These are phyloP conservation scores for Pythium brassicae DNA, from an alignment of 352 stramenopile species.

Conservation along the genomic window DNA sequence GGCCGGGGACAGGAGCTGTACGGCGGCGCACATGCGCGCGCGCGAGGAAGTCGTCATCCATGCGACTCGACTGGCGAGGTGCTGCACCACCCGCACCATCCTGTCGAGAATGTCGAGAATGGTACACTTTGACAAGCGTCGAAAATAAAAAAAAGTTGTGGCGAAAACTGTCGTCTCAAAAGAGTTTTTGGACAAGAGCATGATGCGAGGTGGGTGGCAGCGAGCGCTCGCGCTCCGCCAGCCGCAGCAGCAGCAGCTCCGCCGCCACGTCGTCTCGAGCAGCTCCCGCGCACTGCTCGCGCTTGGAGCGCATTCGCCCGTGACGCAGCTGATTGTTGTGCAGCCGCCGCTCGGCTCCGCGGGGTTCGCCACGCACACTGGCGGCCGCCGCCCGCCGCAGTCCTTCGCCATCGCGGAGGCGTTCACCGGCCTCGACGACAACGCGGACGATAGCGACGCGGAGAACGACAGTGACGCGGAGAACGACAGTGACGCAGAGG, in stretches of 20 bases:
- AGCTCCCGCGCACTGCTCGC: too few species aligned
- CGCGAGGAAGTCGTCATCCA: too few species aligned
- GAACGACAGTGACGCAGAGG: neutral
- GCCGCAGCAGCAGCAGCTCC: too few species aligned
- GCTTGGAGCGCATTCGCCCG: too few species aligned
- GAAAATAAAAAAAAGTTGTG: neutral
- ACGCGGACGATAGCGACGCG: constrained; percentile 20
- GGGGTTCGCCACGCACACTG: neutral
- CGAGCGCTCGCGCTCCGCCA: neutral
- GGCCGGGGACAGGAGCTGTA: too few species aligned
- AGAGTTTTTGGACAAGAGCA: neutral
- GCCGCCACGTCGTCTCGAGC: too few species aligned
- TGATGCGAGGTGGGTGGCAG: neutral
- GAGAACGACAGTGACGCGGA: too few species aligned
- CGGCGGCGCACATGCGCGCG: too few species aligned
- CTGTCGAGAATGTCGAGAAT: neutral
- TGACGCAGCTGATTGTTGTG: too few species aligned
- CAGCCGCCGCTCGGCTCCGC: neutral
- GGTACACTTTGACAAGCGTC: neutral
- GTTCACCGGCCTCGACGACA: constrained; percentile 48
- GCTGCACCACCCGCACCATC: neutral
- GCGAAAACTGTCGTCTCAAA: too few species aligned
- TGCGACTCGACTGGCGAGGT: too few species aligned
- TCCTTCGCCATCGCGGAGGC: constrained; percentile 54
- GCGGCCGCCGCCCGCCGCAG: constrained; percentile 9